These are phyloP conservation scores for Oryza officinalis DNA, from an alignment of 176 grass and related monocot species.

Conservation along the genomic window DNA sequence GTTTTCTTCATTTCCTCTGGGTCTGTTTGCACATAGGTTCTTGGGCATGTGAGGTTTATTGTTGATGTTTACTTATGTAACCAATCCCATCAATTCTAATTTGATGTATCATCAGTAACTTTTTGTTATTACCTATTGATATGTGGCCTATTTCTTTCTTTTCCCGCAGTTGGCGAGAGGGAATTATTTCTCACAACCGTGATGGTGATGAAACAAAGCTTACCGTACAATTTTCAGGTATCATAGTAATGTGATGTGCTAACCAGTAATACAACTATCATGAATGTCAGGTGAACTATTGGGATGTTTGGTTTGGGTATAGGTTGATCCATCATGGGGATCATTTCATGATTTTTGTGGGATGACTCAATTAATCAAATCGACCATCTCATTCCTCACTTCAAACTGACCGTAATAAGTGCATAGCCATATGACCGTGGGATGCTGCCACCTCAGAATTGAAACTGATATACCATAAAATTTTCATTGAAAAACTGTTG, in stretches of 20 bases:
- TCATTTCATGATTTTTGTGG: neutral
- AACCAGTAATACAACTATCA: neutral
- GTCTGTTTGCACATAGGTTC: slow-evolving; percentile 1
- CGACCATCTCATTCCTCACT: neutral
- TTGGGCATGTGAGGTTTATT: neutral
- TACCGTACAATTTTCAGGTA: slow-evolving; percentile 75
- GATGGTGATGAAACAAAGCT: slow-evolving; percentile 66
- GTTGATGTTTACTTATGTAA: neutral
- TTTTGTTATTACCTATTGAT: slow-evolving; percentile 18
- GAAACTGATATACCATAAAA: slow-evolving; percentile 8
- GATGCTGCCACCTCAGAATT: neutral
- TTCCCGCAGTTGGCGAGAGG: slow-evolving; percentile 86
- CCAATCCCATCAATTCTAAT: neutral
- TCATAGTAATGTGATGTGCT: neutral
- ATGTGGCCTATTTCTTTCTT: slow-evolving; percentile 40
- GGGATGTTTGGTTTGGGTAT: neutral
- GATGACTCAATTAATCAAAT: neutral
- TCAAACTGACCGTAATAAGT: neutral
- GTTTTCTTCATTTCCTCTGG: neutral
- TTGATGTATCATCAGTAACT: neutral
- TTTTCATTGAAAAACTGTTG: neutral
- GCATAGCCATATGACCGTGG: neutral
- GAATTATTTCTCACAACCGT: slow-evolving; percentile 64
- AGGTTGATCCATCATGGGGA: neutral
- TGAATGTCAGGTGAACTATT: neutral